Evolutionary conservation across 371 early-diverging fungal species (phyloP).

Genomic region (Mortierella sp.): DNA sequence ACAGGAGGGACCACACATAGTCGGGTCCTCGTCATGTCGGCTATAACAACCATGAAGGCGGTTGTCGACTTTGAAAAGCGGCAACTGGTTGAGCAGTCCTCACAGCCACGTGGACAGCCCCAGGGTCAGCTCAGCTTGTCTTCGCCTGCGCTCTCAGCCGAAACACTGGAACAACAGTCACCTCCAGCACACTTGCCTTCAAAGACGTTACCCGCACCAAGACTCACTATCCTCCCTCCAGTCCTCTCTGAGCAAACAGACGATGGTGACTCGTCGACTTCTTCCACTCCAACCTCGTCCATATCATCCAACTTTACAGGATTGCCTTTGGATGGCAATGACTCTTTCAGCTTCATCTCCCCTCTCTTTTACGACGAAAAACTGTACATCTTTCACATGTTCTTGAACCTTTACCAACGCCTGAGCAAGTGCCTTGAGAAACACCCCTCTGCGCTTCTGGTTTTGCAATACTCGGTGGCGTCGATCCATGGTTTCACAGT

Average conservation of each 20-base stretch:
- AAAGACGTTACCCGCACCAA: not conserved
- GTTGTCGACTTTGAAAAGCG: conserved; percentile 14
- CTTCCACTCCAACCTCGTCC: conserved; percentile 23
- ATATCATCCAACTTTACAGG: conserved; percentile 10
- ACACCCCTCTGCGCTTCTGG: conserved; percentile 21
- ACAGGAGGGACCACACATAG: no score
- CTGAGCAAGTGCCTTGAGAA: conserved; percentile 19
- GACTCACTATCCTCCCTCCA: conserved; percentile 4
- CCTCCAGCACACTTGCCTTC: not conserved
- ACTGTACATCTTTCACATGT: conserved; percentile 26
- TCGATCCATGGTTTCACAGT: conserved; percentile 35
- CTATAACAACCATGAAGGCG: conserved; percentile 25
- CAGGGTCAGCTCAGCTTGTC: not conserved
- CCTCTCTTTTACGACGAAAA: conserved; percentile 50
- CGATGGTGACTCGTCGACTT: conserved; percentile 29
- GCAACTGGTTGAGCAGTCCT: not conserved
- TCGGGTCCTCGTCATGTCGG: no score
- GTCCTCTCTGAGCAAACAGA: not conserved
- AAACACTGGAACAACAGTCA: not conserved
- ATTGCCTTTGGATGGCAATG: conserved; percentile 3
- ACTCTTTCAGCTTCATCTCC: conserved; percentile 37
- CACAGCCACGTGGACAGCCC: not conserved
- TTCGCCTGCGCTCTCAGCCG: no score
- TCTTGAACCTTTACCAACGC: conserved; percentile 16
- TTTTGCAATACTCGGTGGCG: conserved; percentile 47